Conservation (phyloP, 371 early-diverging fungal species). For the Mortierella sp. region DNA sequence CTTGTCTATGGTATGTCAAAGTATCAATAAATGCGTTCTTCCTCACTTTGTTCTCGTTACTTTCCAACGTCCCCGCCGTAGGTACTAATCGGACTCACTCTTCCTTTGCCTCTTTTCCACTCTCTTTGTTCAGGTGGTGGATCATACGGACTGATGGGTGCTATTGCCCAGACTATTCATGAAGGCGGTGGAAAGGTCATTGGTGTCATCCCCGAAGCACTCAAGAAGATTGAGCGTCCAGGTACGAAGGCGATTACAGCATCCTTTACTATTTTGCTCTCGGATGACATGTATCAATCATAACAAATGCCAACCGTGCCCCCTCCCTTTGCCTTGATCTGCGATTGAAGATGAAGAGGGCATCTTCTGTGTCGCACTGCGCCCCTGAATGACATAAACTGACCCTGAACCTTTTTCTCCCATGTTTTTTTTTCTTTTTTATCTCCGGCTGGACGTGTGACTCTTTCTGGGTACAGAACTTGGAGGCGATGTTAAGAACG, state of each 20-base stretch:
- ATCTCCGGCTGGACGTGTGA: not conserved
- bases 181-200: conserved; percentile 71
- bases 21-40: not conserved
- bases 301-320: not conserved
- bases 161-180: conserved; percentile 75
- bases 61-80: not conserved
- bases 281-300: not conserved
- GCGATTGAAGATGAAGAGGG: not conserved
- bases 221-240: conserved; percentile 62
- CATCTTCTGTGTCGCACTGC: not conserved
- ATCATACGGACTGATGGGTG: conserved; percentile 84
- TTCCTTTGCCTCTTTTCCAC: not conserved
- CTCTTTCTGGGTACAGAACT: conserved; percentile 26
- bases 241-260: conserved; percentile 15
- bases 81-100: not conserved
- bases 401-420: not conserved
- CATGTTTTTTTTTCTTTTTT: conserved; percentile 1
- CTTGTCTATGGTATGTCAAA: conserved; percentile 82
- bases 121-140: conserved; percentile 75
- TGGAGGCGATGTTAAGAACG: conserved; percentile 40
- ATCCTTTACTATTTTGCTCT: not conserved
- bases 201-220: conserved; percentile 83
- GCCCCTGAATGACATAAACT: not conserved
- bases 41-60: not conserved
- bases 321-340: not conserved